Evolutionary conservation across 140 eudicot genomes (phyloP).

Genomic region (Eryngium alpinum): DNA sequence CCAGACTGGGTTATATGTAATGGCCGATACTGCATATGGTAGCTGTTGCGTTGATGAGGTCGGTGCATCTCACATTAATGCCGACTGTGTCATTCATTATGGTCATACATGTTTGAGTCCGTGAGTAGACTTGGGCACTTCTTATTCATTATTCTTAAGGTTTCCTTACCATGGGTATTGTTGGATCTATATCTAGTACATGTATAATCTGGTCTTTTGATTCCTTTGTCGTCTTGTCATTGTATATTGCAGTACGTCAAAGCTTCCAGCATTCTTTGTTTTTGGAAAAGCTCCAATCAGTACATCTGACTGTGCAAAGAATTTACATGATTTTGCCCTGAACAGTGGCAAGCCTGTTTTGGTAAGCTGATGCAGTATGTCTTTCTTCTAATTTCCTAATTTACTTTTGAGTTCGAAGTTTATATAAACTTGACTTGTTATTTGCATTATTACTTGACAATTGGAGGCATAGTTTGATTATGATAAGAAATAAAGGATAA

Average conservation of each 20-base stretch:
- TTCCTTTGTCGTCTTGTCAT: background rate
- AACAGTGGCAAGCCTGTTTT: constrained; percentile 50
- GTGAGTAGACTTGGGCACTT: constrained; percentile 42
- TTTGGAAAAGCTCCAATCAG: constrained; percentile 68
- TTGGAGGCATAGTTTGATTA: background rate
- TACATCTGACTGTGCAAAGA: constrained; percentile 48
- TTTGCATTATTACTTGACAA: background rate
- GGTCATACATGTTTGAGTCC: constrained; percentile 96
- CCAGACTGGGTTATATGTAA: constrained; percentile 64
- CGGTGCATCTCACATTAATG: constrained; percentile 85
- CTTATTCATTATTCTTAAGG: constrained; percentile 2
- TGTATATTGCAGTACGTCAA: constrained; percentile 58
- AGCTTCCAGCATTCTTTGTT: constrained; percentile 75
- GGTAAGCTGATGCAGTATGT: constrained; percentile 34
- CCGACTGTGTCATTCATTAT: constrained; percentile 87
- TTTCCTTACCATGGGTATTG: background rate
- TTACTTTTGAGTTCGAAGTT: background rate
- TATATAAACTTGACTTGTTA: background rate
- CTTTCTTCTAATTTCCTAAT: background rate
- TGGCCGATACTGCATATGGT: constrained; percentile 98
- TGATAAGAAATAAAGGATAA: background rate
- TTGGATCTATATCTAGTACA: background rate
- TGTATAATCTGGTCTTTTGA: background rate
- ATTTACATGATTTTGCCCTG: constrained; percentile 31
- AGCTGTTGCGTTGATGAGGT: constrained; percentile 98